Evolutionary conservation across 2,329 filamentous ascomycete species (phyloP).

Genomic region (Exserohilum rostratum): DNA sequence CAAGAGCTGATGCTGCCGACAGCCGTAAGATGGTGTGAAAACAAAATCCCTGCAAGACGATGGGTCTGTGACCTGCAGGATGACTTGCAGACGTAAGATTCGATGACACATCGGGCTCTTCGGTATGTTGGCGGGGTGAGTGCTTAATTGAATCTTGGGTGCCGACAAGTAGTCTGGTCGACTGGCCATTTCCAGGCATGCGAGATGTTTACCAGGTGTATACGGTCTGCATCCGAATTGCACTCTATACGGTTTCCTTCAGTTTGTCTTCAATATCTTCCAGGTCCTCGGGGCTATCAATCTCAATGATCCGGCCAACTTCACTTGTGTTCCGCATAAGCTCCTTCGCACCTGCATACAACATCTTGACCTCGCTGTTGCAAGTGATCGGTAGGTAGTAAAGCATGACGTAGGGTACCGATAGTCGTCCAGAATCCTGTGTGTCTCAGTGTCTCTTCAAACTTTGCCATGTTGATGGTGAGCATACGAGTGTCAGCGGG

Average conservation of each 20-base stretch:
- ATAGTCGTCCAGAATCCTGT: conserved; percentile 79
- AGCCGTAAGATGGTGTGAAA: background rate
- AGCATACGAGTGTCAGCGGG: conserved; percentile 78
- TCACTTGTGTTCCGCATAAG: conserved; percentile 92
- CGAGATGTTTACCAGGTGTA: background rate
- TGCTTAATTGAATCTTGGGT: background rate
- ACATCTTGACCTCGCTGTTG: conserved; percentile 85
- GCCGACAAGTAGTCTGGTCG: background rate
- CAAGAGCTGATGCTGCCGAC: background rate
- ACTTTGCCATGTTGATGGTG: conserved; percentile 5
- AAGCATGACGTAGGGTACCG: conserved; percentile 91
- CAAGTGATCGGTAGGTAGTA: conserved; percentile 95
- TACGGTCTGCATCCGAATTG: background rate
- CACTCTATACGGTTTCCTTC: conserved; percentile 29
- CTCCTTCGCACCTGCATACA: conserved; percentile 95
- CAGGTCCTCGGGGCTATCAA: conserved; percentile 79
- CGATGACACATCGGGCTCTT: background rate
- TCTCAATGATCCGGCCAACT: conserved; percentile 85
- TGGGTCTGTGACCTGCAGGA: background rate
- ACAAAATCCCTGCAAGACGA: background rate
- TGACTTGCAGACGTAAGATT: background rate
- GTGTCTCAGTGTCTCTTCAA: conserved; percentile 9
- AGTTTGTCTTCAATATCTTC: conserved; percentile 77
- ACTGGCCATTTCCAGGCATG: background rate
- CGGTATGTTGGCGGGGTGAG: background rate